These are phyloP conservation scores for Mucuna pruriens DNA, from an alignment of 306 rosid genomes.

Conservation along the genomic window DNA sequence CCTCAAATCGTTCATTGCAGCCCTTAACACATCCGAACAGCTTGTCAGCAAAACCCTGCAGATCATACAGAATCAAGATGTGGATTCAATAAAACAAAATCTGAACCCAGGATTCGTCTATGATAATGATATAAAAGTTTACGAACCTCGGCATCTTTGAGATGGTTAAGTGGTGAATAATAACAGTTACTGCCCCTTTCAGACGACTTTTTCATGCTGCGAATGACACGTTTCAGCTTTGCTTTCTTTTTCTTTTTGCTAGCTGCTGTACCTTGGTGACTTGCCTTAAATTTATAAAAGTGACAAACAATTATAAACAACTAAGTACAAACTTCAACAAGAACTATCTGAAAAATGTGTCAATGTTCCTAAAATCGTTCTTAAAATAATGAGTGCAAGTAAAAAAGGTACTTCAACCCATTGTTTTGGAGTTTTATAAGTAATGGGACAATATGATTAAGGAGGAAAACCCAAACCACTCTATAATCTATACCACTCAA, in stretches of 20 bases:
- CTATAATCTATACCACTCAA: too few species aligned
- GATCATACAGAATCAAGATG: slow-evolving; percentile 2
- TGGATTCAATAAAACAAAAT: slow-evolving; percentile 6
- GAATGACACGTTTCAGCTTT: slow-evolving; percentile 68
- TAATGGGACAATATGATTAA: too few species aligned
- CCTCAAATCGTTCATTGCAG: slow-evolving; percentile 69
- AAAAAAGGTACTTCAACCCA: neutral
- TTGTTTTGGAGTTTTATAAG: too few species aligned
- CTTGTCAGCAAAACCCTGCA: slow-evolving; percentile 76
- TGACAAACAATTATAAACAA: neutral
- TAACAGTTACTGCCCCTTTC: slow-evolving; percentile 47
- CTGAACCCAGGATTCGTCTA: neutral
- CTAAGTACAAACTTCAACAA: too few species aligned
- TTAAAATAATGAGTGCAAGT: neutral
- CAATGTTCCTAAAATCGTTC: neutral
- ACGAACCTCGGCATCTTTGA: slow-evolving; percentile 73
- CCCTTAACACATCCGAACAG: slow-evolving; percentile 63
- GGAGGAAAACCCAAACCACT: too few species aligned
- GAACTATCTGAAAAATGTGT: neutral
- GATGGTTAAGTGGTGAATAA: slow-evolving; percentile 76
- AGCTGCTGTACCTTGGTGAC: slow-evolving; percentile 69
- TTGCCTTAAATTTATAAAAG: slow-evolving; percentile 53
- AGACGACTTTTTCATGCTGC: slow-evolving; percentile 67
- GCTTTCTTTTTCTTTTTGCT: slow-evolving; percentile 84
- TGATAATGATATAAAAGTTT: neutral